Base-by-base conservation (phyloP, 768 basidiomycete genomes). In the Porphyrellus cyaneotinctus region DNA sequence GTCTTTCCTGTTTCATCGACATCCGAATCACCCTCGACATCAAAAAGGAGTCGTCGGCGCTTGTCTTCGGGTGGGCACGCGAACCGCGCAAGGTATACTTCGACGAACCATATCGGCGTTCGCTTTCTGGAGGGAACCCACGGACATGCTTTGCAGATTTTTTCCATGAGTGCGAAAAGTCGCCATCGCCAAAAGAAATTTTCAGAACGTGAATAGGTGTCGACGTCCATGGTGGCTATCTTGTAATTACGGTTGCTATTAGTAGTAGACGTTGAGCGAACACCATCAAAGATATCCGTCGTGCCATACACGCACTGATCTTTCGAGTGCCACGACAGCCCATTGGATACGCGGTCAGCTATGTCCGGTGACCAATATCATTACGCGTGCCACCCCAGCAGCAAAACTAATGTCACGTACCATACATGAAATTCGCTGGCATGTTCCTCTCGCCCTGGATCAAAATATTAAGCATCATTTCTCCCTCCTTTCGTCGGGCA, bases 131-230 rank as follows among this genome's bases (percentile, higher is more conserved):
- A 2, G 0, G 73, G 65, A 1, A 74, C 72, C 18, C 64, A 17
- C 5, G 53, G 56, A 48, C 79, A 73, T 1, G 54, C 69, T 15
- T 63, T 51, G 45, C 71, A 58, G n/a, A 84, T 75, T 24, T 78
- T 66, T 0, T 73, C 59, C 53, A 87, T 75, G 35, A 79, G 59
- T 1, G 69, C 71, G 22, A 80, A 59, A 1, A 82, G 70, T 18
- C 76, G 77, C 58, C 76, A 83, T 37, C 77, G 75, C 33, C 74
- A 72, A 37, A 87, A 62, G 57, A 82, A 87, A 37, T 77, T 74
- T 44, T 68, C 67, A 57, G 82, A 78, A 0, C 55, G 61, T 0
- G 60, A 52, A 52, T 75, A 78, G 0, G 76, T 78, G 15, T 59
- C 60, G 7, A 72, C 64, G 47, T 83, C 74, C 62, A 85, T 71